Evolutionary conservation across 495 filamentous ascomycete genomes (phyloP).

Genomic region (Penicillium roqueforti): DNA sequence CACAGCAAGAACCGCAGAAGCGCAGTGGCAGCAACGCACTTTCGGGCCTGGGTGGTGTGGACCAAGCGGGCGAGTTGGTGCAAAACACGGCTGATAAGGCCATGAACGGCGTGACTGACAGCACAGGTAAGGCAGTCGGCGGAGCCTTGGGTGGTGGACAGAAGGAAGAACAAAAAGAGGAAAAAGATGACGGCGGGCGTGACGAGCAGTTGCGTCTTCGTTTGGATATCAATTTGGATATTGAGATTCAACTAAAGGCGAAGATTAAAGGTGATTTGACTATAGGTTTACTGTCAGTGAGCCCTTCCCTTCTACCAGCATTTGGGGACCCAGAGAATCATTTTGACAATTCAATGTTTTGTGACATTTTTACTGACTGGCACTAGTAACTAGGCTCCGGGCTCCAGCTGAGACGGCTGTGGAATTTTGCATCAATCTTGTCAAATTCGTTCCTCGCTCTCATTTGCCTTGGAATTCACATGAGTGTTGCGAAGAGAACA

Average conservation of each 20-base stretch:
- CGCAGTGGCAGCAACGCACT: conserved; percentile 45
- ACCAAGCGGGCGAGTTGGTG: conserved; percentile 53
- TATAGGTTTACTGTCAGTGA: conserved; percentile 74
- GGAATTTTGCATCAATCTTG: too few species aligned
- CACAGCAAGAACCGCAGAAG: conserved; percentile 29
- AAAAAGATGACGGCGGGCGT: conserved; percentile 45
- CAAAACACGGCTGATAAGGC: conserved; percentile 61
- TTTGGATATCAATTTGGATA: conserved; percentile 81
- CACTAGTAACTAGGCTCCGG: conserved; percentile 22
- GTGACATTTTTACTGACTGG: conserved; percentile 21
- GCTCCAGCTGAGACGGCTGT: too few species aligned
- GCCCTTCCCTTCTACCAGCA: not conserved
- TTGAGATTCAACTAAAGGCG: conserved; percentile 86
- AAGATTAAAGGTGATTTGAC: conserved; percentile 90
- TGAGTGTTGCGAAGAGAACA: too few species aligned
- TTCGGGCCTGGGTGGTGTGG: conserved; percentile 54
- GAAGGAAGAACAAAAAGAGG: conserved; percentile 36
- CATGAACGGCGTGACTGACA: conserved; percentile 52
- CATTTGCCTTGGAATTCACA: too few species aligned
- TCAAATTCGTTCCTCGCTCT: too few species aligned
- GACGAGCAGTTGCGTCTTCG: conserved; percentile 73
- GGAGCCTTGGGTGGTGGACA: conserved; percentile 39
- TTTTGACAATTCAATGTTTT: not conserved
- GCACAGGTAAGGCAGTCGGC: conserved; percentile 56
- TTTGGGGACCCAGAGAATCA: too few species aligned